Conservation (phyloP, 164 flowering plant species). For the Vitis rupestris region DNA sequence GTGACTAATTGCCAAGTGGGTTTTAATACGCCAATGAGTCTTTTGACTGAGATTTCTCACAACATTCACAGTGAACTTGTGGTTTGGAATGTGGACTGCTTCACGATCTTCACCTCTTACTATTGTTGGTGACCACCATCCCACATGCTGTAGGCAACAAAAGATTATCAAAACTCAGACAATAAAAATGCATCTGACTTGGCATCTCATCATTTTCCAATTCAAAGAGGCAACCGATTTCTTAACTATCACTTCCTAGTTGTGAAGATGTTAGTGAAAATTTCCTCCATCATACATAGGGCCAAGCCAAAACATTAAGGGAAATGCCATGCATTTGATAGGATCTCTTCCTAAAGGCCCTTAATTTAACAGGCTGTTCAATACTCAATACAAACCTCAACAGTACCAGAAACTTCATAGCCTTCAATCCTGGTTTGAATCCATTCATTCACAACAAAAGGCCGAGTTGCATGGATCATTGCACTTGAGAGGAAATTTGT, state of each 20-base stretch:
- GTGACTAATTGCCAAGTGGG: slow-evolving; percentile 91
- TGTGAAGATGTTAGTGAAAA: too few relatives aligned
- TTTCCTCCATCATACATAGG: too few relatives aligned
- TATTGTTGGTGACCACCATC: slow-evolving; percentile 99
- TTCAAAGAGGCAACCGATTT: too few relatives aligned
- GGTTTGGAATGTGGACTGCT: slow-evolving; percentile 94
- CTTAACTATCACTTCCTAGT: too few relatives aligned
- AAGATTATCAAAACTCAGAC: background rate
- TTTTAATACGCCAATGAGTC: slow-evolving; percentile 95
- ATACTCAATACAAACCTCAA: slow-evolving; percentile 68
- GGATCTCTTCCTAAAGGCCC: too few relatives aligned
- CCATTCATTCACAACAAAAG: slow-evolving; percentile 92
- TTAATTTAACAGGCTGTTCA: too few relatives aligned
- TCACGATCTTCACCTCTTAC: slow-evolving; percentile 95
- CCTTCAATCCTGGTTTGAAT: slow-evolving; percentile 96
- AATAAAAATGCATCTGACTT: too few relatives aligned
- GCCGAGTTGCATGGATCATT: slow-evolving; percentile 94
- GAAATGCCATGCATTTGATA: too few relatives aligned
- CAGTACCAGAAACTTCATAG: slow-evolving; percentile 97
- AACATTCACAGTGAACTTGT: slow-evolving; percentile 87
- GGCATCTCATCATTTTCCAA: too few relatives aligned
- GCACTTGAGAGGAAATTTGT: slow-evolving; percentile 94
- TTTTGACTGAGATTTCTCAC: slow-evolving; percentile 92
- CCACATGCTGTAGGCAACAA: slow-evolving; percentile 69
- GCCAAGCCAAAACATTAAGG: too few relatives aligned